These are phyloP conservation scores for Medicago ruthenica DNA, from an alignment of 306 rosid genomes.

Conservation along the genomic window DNA sequence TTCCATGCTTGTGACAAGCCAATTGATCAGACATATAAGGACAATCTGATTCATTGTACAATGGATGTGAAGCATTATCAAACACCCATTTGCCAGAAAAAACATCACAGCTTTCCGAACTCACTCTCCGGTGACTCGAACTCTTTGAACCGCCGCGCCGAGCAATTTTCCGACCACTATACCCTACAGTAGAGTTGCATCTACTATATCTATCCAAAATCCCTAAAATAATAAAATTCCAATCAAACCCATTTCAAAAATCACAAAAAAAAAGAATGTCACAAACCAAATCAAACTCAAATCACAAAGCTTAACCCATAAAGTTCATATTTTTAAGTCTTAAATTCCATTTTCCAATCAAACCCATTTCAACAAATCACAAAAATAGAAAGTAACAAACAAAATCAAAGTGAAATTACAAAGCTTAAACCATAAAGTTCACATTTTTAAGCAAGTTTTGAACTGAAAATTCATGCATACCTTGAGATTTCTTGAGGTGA, in stretches of 20 bases:
- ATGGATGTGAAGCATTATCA: slow-evolving; percentile 77
- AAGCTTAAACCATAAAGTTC: slow-evolving; percentile 30
- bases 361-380: slow-evolving; percentile 41
- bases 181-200: slow-evolving; percentile 79
- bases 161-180: slow-evolving; percentile 77
- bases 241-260: slow-evolving; percentile 40
- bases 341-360: too few relatives aligned
- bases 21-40: slow-evolving; percentile 99
- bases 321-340: slow-evolving; percentile 9
- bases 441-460: slow-evolving; percentile 21
- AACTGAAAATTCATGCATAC: slow-evolving; percentile 27
- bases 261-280: slow-evolving; percentile 34
- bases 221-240: slow-evolving; percentile 48
- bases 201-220: slow-evolving; percentile 84
- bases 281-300: slow-evolving; percentile 37
- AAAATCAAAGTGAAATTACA: slow-evolving; percentile 36
- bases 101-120: slow-evolving; percentile 69
- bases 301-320: slow-evolving; percentile 22
- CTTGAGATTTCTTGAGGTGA: slow-evolving; percentile 49
- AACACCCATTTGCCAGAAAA: slow-evolving; percentile 91
- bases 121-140: slow-evolving; percentile 49
- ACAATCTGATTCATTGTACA: slow-evolving; percentile 73
- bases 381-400: slow-evolving; percentile 30
- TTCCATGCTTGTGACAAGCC: slow-evolving; percentile 94
- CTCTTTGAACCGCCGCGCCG: slow-evolving; percentile 45